Percentiles rank a stretch among this genome's conserved stretches.
phyloP scores from a whole-genome alignment of 306 rosid genomes.

The Cicer yamashitae region DNA sequence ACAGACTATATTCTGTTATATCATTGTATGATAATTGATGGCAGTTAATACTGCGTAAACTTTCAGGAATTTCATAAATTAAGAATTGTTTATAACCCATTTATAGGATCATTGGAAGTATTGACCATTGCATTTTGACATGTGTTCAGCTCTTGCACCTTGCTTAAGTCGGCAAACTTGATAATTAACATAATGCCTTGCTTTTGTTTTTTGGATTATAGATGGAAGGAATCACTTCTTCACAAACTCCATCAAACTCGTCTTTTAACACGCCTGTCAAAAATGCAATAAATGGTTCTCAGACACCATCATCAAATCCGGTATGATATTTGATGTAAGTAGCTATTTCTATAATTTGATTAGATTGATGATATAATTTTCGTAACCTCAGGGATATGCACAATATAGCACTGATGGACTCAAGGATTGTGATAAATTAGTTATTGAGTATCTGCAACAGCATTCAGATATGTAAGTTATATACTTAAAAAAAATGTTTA shows the following conservation, averaged over 20 bases:
- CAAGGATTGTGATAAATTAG: constrained; percentile 70
- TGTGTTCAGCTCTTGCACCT: neutral
- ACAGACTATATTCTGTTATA: constrained; percentile 15
- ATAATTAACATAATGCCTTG: constrained; percentile 23
- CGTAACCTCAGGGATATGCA: constrained; percentile 59
- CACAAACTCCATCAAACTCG: constrained; percentile 51
- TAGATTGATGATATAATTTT: constrained; percentile 36
- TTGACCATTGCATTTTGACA: neutral
- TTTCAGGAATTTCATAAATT: constrained; percentile 11
- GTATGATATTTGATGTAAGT: constrained; percentile 51
- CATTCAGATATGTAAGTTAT: constrained; percentile 78
- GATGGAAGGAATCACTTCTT: constrained; percentile 58
- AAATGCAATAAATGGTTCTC: constrained; percentile 56
- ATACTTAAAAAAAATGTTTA: constrained; percentile 2
- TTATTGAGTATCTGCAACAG: constrained; percentile 76
- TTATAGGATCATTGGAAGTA: neutral
- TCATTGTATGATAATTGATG: constrained; percentile 5
- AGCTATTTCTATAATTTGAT: constrained; percentile 27
- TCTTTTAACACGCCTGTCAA: constrained; percentile 56
- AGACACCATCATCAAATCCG: constrained; percentile 56
- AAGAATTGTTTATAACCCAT: constrained; percentile 25
- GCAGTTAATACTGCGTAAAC: neutral
- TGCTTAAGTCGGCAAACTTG: neutral
- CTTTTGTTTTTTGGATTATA: constrained; percentile 40
- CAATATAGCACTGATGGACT: constrained; percentile 66